Percentiles rank a stretch among this genome's conserved stretches.
These are phyloP conservation scores for Platismatia glauca DNA, from an alignment of 495 filamentous ascomycete species.

Conservation along the genomic window DNA sequence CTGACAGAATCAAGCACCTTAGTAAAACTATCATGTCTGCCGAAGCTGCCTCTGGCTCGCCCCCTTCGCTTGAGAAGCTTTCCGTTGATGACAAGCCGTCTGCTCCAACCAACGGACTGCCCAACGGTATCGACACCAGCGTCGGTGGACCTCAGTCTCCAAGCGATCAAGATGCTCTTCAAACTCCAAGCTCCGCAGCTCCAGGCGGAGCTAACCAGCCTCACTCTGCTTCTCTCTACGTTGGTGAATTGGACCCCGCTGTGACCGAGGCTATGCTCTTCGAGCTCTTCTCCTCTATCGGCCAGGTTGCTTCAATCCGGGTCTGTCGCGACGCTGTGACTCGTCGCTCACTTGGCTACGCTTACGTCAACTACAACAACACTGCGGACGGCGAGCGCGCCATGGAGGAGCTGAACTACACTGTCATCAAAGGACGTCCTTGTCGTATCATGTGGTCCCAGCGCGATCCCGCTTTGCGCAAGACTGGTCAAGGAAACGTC, in stretches of 20 bases:
- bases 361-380: constrained; percentile 99
- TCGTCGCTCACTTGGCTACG: constrained; percentile 96
- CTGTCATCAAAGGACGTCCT: constrained; percentile 93
- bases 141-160: constrained; percentile 41
- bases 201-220: constrained; percentile 65
- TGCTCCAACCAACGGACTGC: constrained; percentile 52
- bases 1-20: neutral
- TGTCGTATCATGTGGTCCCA: constrained; percentile 99
- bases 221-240: constrained; percentile 93
- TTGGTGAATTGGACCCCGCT: constrained; percentile 92
- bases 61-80: constrained; percentile 63
- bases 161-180: constrained; percentile 49
- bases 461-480: constrained; percentile 96
- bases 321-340: constrained; percentile 99
- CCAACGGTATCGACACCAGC: constrained; percentile 63
- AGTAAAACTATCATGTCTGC: constrained; percentile 51
- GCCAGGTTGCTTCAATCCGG: constrained; percentile 97
- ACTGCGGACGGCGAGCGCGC: constrained; percentile 93
- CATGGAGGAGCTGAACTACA: constrained; percentile 99
- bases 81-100: constrained; percentile 50
- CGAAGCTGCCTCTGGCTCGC: constrained; percentile 37
- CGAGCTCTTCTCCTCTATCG: constrained; percentile 99
- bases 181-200: constrained; percentile 63
- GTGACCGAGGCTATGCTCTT: constrained; percentile 99
- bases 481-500: constrained; percentile 98